phyloP scores from a whole-genome alignment of 805 yeast genomes.

The Cyberlindnera nakhonratchasimensis region DNA sequence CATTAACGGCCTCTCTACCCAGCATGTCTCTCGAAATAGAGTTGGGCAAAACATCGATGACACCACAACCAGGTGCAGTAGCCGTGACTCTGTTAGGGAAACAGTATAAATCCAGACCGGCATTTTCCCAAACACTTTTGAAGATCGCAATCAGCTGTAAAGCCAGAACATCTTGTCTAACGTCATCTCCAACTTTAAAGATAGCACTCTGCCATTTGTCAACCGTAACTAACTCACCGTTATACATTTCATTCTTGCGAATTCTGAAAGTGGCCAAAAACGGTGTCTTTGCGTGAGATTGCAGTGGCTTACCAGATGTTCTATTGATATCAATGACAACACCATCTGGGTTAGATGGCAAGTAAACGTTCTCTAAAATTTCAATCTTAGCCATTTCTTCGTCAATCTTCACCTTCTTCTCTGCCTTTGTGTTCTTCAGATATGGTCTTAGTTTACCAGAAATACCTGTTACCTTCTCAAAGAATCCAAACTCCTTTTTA shows the following conservation, averaged over 20 bases:
- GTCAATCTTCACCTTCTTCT: constrained; percentile 92
- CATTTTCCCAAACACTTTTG: constrained; percentile 82
- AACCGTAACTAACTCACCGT: constrained; percentile 39
- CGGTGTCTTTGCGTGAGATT: constrained; percentile 98
- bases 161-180: constrained; percentile 95
- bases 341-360: constrained; percentile 97
- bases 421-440: constrained; percentile 91
- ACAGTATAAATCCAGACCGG: constrained; percentile 86
- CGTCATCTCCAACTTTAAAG: constrained; percentile 98
- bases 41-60: constrained; percentile 94
- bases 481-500: constrained; percentile 81
- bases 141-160: constrained; percentile 88
- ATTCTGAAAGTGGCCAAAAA: constrained; percentile 95
- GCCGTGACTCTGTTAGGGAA: constrained; percentile 96
- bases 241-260: constrained; percentile 48
- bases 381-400: constrained; percentile 84
- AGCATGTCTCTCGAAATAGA: constrained; percentile 96
- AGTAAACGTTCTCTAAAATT: constrained; percentile 78
- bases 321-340: constrained; percentile 88
- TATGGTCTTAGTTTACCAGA: constrained; percentile 95
- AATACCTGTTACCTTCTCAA: constrained; percentile 85
- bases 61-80: constrained; percentile 99
- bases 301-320: constrained; percentile 89
- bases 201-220: constrained; percentile 93
- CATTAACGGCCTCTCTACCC: constrained; percentile 98